Conservation (phyloP, 768 basidiomycete species). For the Mycena vitilis region DNA sequence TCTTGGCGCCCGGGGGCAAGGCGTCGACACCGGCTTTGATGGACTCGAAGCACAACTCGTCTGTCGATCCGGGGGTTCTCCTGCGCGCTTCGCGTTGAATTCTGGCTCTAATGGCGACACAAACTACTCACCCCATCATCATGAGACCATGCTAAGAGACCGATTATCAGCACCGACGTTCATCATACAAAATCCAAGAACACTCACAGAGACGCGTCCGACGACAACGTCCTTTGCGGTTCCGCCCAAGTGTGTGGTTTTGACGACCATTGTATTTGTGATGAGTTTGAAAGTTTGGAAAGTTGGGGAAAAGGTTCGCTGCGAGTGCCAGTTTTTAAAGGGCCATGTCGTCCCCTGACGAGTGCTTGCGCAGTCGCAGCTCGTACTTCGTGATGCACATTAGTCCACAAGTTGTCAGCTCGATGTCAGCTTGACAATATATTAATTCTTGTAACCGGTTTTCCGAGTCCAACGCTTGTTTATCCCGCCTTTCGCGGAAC, state of each 20-base stretch:
- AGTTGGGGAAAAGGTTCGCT: no score
- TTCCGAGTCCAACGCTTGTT: no score
- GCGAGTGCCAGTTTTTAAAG: no score
- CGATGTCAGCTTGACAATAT: no score
- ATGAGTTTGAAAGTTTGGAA: no score
- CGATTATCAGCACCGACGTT: background rate
- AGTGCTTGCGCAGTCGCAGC: no score
- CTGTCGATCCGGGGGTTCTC: conserved; percentile 56
- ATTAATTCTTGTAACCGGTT: no score
- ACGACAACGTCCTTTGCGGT: conserved; percentile 15
- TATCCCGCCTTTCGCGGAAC: no score
- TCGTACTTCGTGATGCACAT: no score
- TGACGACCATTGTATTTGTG: background rate
- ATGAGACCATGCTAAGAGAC: conserved; percentile 36
- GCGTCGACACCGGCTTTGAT: conserved; percentile 66
- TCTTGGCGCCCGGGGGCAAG: conserved; percentile 57
- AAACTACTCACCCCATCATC: conserved; percentile 50
- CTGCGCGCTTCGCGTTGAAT: conserved; percentile 30
- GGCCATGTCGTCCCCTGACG: no score
- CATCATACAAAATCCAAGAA: background rate
- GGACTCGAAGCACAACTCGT: conserved; percentile 70
- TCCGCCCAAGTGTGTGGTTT: conserved; percentile 12
- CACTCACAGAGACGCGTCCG: conserved; percentile 20
- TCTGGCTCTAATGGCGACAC: background rate
- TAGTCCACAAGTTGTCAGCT: no score